These are phyloP conservation scores for Saccharomycopsis guyanensis DNA, from an alignment of 805 yeast genomes.

Conservation along the genomic window DNA sequence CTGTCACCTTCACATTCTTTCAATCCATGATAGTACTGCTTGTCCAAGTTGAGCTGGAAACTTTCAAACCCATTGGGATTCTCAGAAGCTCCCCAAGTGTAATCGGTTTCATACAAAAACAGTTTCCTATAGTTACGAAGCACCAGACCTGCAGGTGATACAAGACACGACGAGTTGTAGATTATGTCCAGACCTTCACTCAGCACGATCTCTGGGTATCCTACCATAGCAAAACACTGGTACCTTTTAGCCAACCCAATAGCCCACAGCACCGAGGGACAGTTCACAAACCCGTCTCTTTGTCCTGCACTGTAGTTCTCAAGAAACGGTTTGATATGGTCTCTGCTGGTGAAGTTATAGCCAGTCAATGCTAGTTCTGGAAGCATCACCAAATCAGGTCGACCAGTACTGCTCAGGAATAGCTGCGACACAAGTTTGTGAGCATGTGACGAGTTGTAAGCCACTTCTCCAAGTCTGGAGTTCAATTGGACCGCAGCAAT, in stretches of 20 bases:
- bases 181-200: slow-evolving; percentile 25
- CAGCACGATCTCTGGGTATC: slow-evolving; percentile 61
- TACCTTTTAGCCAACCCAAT: slow-evolving; percentile 38
- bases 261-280: slow-evolving; percentile 53
- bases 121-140: slow-evolving; percentile 68
- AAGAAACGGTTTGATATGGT: slow-evolving; percentile 48
- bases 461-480: slow-evolving; percentile 53
- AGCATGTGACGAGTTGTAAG: slow-evolving; percentile 45
- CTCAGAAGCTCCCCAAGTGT: slow-evolving; percentile 70
- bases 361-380: slow-evolving; percentile 87
- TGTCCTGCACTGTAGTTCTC: slow-evolving; percentile 32
- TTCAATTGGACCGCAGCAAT: slow-evolving; percentile 45
- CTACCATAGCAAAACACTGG: slow-evolving; percentile 63
- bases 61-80: slow-evolving; percentile 53
- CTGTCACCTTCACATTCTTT: slow-evolving; percentile 10
- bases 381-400: slow-evolving; percentile 58
- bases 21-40: slow-evolving; percentile 10
- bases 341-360: slow-evolving; percentile 50
- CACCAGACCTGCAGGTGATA: slow-evolving; percentile 49
- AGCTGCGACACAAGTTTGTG: slow-evolving; percentile 31
- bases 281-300: slow-evolving; percentile 23
- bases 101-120: slow-evolving; percentile 72
- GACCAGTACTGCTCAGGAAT: slow-evolving; percentile 21
- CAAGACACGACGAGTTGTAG: slow-evolving; percentile 67
- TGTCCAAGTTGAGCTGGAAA: slow-evolving; percentile 36